Percentiles rank a stretch among this genome's conserved stretches.
Evolutionary conservation across 208 protist species (phyloP).

Genomic region (Leishmania mexicana): DNA sequence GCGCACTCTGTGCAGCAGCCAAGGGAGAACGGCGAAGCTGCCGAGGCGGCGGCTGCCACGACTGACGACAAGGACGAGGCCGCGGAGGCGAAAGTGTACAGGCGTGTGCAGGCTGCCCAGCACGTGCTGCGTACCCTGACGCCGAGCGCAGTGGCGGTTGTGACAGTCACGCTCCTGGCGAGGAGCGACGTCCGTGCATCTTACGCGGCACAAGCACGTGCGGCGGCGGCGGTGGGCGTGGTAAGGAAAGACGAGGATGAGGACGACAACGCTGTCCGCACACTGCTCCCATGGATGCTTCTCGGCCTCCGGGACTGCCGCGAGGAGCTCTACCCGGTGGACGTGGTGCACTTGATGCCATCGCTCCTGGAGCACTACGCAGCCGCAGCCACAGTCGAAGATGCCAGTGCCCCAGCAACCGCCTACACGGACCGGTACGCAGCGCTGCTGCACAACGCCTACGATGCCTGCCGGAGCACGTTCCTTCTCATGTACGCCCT

Average conservation of each 20-base stretch:
- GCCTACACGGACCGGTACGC: not conserved
- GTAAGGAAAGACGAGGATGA: not conserved
- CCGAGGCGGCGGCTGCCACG: not conserved
- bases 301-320: conserved; percentile 33
- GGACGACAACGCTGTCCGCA: conserved; percentile 12
- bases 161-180: conserved; percentile 42
- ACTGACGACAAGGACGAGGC: not conserved
- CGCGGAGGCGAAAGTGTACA: conserved; percentile 7
- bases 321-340: conserved; percentile 71
- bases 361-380: conserved; percentile 42
- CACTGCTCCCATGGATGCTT: conserved; percentile 65
- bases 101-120: conserved; percentile 22
- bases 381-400: not conserved
- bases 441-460: conserved; percentile 54
- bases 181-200: conserved; percentile 7
- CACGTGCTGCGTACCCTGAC: conserved; percentile 41
- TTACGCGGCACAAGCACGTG: not conserved
- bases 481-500: conserved; percentile 75
- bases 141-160: conserved; percentile 63
- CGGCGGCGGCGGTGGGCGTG: not conserved
- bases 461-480: conserved; percentile 69
- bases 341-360: conserved; percentile 65
- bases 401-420: not conserved
- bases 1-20: not conserved
- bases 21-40: not conserved